Evolutionary conservation across 1,139 yeast genomes (phyloP).

Genomic region (Suhomyces bolitotheri): DNA sequence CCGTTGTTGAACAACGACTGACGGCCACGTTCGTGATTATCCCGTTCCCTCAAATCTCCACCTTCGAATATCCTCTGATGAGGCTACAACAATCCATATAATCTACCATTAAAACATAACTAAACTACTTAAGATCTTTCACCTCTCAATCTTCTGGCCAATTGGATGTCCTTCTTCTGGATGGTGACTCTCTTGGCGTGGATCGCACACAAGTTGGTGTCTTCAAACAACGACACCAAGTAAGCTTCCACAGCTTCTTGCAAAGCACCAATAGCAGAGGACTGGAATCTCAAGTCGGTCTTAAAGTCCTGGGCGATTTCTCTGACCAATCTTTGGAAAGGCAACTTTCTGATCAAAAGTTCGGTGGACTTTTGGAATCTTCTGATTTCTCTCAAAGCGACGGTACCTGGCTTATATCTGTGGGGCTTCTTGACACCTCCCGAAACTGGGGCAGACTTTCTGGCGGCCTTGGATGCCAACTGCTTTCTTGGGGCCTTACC

Average conservation of each 20-base stretch:
- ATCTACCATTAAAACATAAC: conserved; percentile 7
- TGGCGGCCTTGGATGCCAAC: conserved; percentile 54
- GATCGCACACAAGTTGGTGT: conserved; percentile 55
- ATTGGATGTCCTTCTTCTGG: conserved; percentile 55
- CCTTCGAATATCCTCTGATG: too few species aligned
- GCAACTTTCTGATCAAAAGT: conserved; percentile 53
- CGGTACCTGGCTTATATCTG: conserved; percentile 59
- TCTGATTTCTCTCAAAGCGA: conserved; percentile 56
- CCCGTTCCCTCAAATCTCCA: too few species aligned
- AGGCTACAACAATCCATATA: too few species aligned
- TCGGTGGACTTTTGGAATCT: conserved; percentile 55
- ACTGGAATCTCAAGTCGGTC: conserved; percentile 53
- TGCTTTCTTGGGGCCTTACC: conserved; percentile 58
- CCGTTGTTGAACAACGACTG: too few species aligned
- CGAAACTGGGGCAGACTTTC: conserved; percentile 53
- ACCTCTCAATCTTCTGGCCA: conserved; percentile 57
- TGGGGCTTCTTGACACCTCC: conserved; percentile 57
- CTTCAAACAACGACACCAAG: conserved; percentile 52
- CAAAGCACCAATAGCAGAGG: conserved; percentile 53
- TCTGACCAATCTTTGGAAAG: conserved; percentile 52
- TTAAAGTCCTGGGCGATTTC: conserved; percentile 53
- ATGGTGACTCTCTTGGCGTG: conserved; percentile 57
- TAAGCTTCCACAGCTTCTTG: conserved; percentile 57
- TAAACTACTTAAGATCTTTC: conserved; percentile 41
- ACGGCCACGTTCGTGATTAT: too few species aligned